Evolutionary conservation across 2,329 filamentous ascomycete species (phyloP).

Genomic region (Beauveria medogensis): DNA sequence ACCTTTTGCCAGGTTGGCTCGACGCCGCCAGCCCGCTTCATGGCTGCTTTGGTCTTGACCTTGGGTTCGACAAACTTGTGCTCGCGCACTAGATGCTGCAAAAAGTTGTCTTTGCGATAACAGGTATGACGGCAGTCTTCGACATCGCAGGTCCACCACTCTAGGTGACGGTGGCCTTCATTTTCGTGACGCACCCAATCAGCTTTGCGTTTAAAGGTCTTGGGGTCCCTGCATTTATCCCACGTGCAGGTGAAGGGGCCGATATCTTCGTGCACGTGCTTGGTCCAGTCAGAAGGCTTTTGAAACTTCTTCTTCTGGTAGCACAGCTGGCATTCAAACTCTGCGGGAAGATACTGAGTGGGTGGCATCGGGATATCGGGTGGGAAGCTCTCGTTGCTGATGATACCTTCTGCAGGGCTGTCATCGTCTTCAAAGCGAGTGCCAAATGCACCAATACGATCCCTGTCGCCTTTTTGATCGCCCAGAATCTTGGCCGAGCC

Average conservation of each 20-base stretch:
- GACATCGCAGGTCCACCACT: constrained; percentile 83
- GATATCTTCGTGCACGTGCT: constrained; percentile 89
- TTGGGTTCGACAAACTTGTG: constrained; percentile 82
- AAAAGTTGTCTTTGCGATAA: constrained; percentile 84
- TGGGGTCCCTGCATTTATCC: constrained; percentile 70
- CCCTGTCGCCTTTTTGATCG: constrained; percentile 48
- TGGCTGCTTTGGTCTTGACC: constrained; percentile 62
- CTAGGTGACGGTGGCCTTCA: constrained; percentile 79
- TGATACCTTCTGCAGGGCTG: constrained; percentile 59
- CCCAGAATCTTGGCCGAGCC: constrained; percentile 55
- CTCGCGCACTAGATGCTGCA: constrained; percentile 85
- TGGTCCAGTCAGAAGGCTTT: constrained; percentile 94
- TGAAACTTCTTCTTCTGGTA: constrained; percentile 77
- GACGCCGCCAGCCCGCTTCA: constrained; percentile 47
- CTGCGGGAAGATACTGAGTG: constrained; percentile 66
- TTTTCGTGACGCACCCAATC: constrained; percentile 96
- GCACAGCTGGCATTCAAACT: constrained; percentile 85
- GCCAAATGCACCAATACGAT: constrained; percentile 48
- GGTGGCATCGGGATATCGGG: constrained; percentile 75
- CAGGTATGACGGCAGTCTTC: constrained; percentile 75
- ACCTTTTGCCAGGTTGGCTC: constrained; percentile 71
- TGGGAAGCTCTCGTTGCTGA: constrained; percentile 69
- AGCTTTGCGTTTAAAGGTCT: constrained; percentile 90
- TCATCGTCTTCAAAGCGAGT: constrained; percentile 49
- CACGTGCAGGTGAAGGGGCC: constrained; percentile 93